A percentile compares a stretch with the other conserved stretches of the same genome.
Conservation (phyloP, 2,329 filamentous ascomycete species). For the Teratosphaeria nubilosa region DNA sequence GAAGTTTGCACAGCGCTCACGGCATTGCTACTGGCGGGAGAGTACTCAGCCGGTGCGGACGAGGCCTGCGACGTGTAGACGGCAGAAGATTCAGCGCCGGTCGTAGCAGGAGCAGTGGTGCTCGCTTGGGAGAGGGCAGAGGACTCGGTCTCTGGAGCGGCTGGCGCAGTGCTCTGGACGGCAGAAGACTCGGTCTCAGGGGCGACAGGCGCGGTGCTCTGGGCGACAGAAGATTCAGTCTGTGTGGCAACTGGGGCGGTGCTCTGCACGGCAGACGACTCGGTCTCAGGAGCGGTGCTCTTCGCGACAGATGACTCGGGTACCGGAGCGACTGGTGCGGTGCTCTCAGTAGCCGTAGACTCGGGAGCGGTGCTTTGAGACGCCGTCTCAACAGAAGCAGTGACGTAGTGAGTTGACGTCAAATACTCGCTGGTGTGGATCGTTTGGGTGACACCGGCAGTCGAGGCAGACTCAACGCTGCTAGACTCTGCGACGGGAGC, state of each 20-base stretch:
- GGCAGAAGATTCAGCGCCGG: not conserved
- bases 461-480: constrained; percentile 28
- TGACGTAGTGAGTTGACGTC: not conserved
- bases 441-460: constrained; percentile 3
- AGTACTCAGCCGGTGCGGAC: not conserved
- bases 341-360: not conserved
- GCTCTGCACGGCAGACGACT: not conserved
- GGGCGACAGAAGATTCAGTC: not conserved
- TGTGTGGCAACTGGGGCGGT: not conserved
- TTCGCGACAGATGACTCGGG: not conserved
- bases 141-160: not conserved
- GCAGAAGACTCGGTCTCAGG: not conserved
- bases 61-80: not conserved
- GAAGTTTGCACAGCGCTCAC: not conserved
- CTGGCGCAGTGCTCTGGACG: not conserved
- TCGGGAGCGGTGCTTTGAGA: not conserved
- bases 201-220: not conserved
- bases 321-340: not conserved
- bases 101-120: not conserved
- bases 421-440: not conserved
- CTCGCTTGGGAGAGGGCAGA: not conserved
- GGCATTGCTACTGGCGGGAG: not conserved
- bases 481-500: not conserved
- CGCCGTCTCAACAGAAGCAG: not conserved
- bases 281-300: not conserved